Evolutionary conservation across 2,329 filamentous ascomycete genomes (phyloP), one percentile per base, ranked within the genome.

Genomic region (Rachicladosporium sp.): DNA sequence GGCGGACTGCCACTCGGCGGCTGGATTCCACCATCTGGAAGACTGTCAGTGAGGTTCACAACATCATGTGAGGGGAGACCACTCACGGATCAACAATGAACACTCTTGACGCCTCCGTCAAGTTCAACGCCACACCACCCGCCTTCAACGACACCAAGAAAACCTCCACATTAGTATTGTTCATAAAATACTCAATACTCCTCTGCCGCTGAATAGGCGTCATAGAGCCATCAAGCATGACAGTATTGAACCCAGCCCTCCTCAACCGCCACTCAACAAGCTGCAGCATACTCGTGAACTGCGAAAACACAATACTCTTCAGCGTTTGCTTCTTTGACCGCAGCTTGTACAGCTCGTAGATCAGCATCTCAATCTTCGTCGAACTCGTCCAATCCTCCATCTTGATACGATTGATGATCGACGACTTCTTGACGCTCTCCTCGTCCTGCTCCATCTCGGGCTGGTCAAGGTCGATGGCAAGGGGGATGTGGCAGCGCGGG

Each of bases 341-440:
- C 31, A 96, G 73, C 60, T 84, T 82, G 68, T 93, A 91, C 2
- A 98, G 73, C 55, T 96, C 87, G 55, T 95, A 93, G 7, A 96
- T 82, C 4, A 98, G 75, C 59, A 93, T 79, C 65, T 98, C 91
- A 49, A 98, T 98, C 67, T 98, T 98, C 46, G 88, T 95, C 1
- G 87, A 95, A 0, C 86, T 94, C 0, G 87, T 94, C 91, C 91
- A 98, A 54, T 96, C 84, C 59, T 93, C 85, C 88, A 96, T 95
- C 63, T 89, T 86, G 65, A 98, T 96, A 40, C 91, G 83, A 60
- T 96, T 96, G 69, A 96, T 93, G 60, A 98, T 98, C 1, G 87
- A 94, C 10, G 79, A 88, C 64, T 95, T 95, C 72, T 94, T 95
- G 43, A 94, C 78, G 5, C 79, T 65, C 2, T 77, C 72, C 58